A percentile compares a stretch with the other conserved stretches of the same genome.
Evolutionary conservation across 1,284 basidiomycete species (phyloP).

Genomic region (Apiotrichum mycotoxinovorans): DNA sequence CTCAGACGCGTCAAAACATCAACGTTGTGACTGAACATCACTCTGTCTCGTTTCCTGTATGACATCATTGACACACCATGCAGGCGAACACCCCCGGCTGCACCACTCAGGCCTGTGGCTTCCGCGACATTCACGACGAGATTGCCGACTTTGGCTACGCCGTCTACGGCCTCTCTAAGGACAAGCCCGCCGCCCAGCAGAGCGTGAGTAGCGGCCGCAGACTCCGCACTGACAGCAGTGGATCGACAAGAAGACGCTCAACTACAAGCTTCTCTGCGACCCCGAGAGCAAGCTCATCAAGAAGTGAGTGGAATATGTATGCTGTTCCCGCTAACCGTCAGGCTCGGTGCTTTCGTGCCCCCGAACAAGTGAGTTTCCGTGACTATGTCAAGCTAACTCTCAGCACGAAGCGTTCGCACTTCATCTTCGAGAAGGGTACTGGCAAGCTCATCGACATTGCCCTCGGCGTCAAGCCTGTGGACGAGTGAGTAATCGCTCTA

Average conservation of each 20-base stretch:
- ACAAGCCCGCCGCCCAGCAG: constrained; percentile 70
- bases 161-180: constrained; percentile 82
- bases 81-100: constrained; percentile 64
- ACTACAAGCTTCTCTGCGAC: constrained; percentile 82
- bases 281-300: constrained; percentile 74
- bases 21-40: too few species aligned
- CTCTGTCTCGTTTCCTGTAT: too few species aligned
- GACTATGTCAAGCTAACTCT: not conserved
- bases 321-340: constrained; percentile 11
- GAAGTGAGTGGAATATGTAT: constrained; percentile 41
- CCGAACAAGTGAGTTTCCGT: constrained; percentile 56
- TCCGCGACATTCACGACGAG: constrained; percentile 73
- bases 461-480: constrained; percentile 74
- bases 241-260: constrained; percentile 65
- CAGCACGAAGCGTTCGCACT: constrained; percentile 79
- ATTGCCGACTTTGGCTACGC: constrained; percentile 67
- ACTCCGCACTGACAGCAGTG: constrained; percentile 30
- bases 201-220: constrained; percentile 56
- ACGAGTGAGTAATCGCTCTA: constrained; percentile 49
- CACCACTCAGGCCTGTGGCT: constrained; percentile 83
- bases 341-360: constrained; percentile 68
- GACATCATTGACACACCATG: not conserved
- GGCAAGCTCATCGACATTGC: constrained; percentile 78
- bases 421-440: constrained; percentile 76
- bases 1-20: too few species aligned